Conservation (phyloP, 2,329 filamentous ascomycete genomes). For the Botrytis tulipae region DNA sequence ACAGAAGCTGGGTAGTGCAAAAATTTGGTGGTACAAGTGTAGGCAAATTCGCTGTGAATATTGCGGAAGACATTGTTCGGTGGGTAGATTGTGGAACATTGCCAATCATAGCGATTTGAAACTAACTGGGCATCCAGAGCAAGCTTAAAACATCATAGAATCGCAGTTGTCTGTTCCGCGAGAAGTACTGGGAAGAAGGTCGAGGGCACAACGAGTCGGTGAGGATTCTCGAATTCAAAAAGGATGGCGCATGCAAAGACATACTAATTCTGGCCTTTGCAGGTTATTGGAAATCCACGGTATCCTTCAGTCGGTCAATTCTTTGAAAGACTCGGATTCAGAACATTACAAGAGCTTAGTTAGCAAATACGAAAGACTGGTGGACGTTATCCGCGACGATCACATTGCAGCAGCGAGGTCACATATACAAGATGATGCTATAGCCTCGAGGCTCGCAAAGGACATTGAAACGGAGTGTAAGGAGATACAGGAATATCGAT, state of each 20-base stretch:
- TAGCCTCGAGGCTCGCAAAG: conserved; percentile 58
- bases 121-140: conserved; percentile 44
- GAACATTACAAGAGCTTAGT: conserved; percentile 52
- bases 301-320: conserved; percentile 54
- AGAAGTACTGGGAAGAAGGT: conserved; percentile 91
- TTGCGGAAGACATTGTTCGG: conserved; percentile 69
- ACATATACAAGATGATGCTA: conserved; percentile 55
- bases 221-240: conserved; percentile 43
- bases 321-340: conserved; percentile 51
- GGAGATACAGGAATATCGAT: conserved; percentile 71
- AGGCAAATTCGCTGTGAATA: conserved; percentile 83
- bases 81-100: conserved; percentile 38
- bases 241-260: not conserved
- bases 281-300: conserved; percentile 57
- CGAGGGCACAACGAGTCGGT: conserved; percentile 94
- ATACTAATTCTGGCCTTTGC: conserved; percentile 16
- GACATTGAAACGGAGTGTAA: conserved; percentile 78
- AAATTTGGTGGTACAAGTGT: conserved; percentile 96
- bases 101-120: conserved; percentile 8
- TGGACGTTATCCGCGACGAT: conserved; percentile 78
- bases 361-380: conserved; percentile 67
- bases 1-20: conserved; percentile 73
- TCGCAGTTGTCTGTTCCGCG: conserved; percentile 94
- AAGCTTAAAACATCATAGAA: conserved; percentile 64
- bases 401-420: conserved; percentile 71